Conservation (phyloP, 805 yeast species). For the Wickerhamiella vanderwaltii region DNA sequence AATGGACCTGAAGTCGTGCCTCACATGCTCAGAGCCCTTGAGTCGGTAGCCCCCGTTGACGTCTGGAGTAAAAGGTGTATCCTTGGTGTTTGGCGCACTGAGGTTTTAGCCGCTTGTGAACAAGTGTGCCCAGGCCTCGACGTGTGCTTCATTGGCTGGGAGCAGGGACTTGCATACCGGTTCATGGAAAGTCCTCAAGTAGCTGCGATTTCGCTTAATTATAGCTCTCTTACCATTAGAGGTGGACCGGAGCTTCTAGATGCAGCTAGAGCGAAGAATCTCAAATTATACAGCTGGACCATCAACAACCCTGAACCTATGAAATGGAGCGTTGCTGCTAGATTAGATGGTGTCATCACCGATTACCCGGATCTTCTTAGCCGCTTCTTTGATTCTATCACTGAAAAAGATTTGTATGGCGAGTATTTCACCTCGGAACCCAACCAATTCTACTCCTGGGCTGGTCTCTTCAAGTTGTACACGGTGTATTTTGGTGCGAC, state of each 20-base stretch:
- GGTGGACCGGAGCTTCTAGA: slow-evolving; percentile 29
- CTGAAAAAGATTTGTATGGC: slow-evolving; percentile 21
- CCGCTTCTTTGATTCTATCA: slow-evolving; percentile 17
- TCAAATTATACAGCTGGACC: slow-evolving; percentile 42
- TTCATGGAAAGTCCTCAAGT: slow-evolving; percentile 38
- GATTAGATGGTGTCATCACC: slow-evolving; percentile 33
- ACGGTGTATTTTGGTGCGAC: slow-evolving; percentile 17
- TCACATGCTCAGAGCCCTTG: slow-evolving; percentile 30
- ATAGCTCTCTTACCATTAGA: slow-evolving; percentile 34
- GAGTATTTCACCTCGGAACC: slow-evolving; percentile 23
- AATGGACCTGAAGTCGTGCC: slow-evolving; percentile 35
- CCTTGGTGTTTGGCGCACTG: slow-evolving; percentile 43
- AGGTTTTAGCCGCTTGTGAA: slow-evolving; percentile 35
- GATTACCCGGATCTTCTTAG: slow-evolving; percentile 29
- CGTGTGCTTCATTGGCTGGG: slow-evolving; percentile 31
- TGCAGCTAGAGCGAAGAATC: slow-evolving; percentile 25
- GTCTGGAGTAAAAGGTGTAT: slow-evolving; percentile 38
- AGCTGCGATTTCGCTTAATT: slow-evolving; percentile 42
- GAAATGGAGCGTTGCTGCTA: slow-evolving; percentile 28
- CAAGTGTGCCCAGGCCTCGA: slow-evolving; percentile 29
- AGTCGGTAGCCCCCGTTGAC: slow-evolving; percentile 29
- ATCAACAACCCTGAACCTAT: slow-evolving; percentile 32
- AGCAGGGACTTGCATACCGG: slow-evolving; percentile 26
- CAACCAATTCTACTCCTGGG: slow-evolving; percentile 18
- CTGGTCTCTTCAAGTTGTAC: slow-evolving; percentile 16